Percentiles rank a stretch among this genome's conserved stretches.
Conservation (phyloP, 2,329 filamentous ascomycete genomes). For the Hymenoscyphus infarciens region DNA sequence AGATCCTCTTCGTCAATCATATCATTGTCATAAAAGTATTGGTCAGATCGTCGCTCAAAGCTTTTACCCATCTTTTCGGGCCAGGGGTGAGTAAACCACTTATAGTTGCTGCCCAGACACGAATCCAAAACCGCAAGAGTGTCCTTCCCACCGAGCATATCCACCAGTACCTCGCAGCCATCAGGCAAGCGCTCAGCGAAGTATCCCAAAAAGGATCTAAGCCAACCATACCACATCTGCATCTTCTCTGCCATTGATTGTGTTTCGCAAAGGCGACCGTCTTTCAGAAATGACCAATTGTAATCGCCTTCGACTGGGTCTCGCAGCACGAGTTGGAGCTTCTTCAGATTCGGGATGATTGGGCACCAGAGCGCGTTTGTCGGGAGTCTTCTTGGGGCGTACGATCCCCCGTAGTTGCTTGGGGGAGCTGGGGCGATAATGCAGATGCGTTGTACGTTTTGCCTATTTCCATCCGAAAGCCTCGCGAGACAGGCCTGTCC, state of each 20-base stretch:
- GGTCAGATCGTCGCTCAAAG: background rate
- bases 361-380: background rate
- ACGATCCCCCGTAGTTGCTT: background rate
- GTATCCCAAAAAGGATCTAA: background rate
- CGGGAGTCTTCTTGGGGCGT: background rate
- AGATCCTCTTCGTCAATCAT: background rate
- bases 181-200: background rate
- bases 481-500: background rate
- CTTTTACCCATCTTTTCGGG: background rate
- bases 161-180: background rate
- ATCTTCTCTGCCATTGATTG: background rate
- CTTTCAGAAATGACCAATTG: background rate
- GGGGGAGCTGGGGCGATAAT: background rate
- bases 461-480: background rate
- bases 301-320: background rate
- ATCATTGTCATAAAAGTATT: background rate
- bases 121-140: background rate
- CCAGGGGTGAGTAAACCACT: background rate
- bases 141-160: background rate
- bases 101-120: background rate
- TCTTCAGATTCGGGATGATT: background rate
- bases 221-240: background rate
- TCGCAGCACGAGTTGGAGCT: background rate
- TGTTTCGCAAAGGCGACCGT: background rate
- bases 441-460: background rate